Base-by-base conservation (phyloP, 2,329 filamentous ascomycete species). In the Talaromyces sp. region DNA sequence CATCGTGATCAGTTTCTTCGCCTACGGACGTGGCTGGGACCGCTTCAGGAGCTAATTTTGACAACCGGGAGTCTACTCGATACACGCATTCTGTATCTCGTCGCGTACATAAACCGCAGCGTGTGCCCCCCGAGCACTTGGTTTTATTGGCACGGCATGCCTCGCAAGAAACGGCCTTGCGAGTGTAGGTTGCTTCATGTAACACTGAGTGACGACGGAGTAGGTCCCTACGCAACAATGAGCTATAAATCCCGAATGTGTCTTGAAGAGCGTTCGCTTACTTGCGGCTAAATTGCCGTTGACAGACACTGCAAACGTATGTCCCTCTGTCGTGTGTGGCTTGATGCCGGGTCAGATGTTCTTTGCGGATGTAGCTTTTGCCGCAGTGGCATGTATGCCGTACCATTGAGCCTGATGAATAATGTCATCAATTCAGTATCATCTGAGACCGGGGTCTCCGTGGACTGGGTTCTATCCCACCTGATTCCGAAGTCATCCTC, bases 91-190 rank as follows among this genome's bases (percentile, higher is more conserved):
- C 33, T 11, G 58, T 56, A 21, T 28, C 44, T 42, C 61, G 42
- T 44, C 61, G 42, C 9, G 23, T 48, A 62, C 61, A 62, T 35
- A 58, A 35, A 3, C 21, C 42, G 23, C 61, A 62, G n/a, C 21
- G 54, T 31, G 11, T 23, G 2, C 61, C 61, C 3, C 61, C 61
- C 9, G 61, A 62, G 44, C 61, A 62, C 37, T 62, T 62, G 3
- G 54, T 62, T 54, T 62, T 62, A 14, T 62, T 62, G 33, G 25
- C 55, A 14, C 61, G 61, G 28, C 61, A 62, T 23, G 33, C 61
- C 16, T 54, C 55, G 44, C 61, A 62, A 18, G 61, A 58, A 16
- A 54, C 35, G 1, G 14, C n/a, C 12, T n/a, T 46, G 61, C 61
- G 52, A 54, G 1, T 52, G 40, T 62, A 55, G 9, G 42, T 58